Base-by-base conservation (phyloP, 495 filamentous ascomycete species). In the Barbatosphaeria neglecta region DNA sequence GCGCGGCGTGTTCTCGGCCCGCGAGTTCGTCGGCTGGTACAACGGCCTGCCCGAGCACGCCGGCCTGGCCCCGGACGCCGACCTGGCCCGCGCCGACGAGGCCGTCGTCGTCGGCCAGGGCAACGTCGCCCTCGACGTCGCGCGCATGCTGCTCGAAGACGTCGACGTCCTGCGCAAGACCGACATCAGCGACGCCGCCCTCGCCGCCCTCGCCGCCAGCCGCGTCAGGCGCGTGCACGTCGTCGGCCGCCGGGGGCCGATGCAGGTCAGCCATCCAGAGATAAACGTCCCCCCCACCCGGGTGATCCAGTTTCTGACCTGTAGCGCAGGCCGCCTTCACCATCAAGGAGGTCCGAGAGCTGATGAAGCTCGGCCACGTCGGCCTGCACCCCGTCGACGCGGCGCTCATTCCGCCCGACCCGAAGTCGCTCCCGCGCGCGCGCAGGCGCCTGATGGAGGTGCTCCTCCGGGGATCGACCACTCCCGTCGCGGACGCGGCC, bases 21-120 rank as follows among this genome's bases (percentile, higher is more conserved):
- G 92, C 6, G 84, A 87, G 42, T 98, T 97, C 63, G 93, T 98
- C 6, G 92, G 90, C 15, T 98, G 92, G 92, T 98, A 98, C 64
- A 97, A 97, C 58, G 90, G 93, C 16, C 73, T 95, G 0, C 93
- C 92, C 0, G 84, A 94, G 55, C 84, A 86, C 59, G 76, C 84
- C 20, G 61, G 77, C 52, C 65, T 95, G n/a, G 70, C 73, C 15
- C 92, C 90, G 1, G 78, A n/a, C n/a, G n/a, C n/a, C n/a, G n/a
- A 87, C 55, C 76, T 97, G 13, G 77, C 77, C 1, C 67, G 73
- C 7, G 87, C 85, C 2, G 89, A 95, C 39, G 78, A 90, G 53
- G 93, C 87, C 4, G 79, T 94, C 16, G 75, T 98, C 35, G 82
- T 98, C 48, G 92, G 92, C 2, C 89, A 97, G 57, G 92, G 92